Conservation (phyloP, 2,329 filamentous ascomycete genomes). For the Pyrenochaeta sp. region DNA sequence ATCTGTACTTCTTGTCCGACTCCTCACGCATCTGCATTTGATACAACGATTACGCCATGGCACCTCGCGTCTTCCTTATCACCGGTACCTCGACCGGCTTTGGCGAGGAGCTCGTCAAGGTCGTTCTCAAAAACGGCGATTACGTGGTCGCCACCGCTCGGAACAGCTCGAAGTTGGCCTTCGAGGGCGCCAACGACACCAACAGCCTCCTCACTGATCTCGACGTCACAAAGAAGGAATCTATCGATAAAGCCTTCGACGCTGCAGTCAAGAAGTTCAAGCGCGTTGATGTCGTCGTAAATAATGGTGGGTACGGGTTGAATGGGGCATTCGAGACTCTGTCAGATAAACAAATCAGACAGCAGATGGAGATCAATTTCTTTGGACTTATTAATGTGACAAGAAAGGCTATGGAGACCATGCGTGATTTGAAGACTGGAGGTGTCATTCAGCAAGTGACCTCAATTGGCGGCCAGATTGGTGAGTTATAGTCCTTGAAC, state of each 20-base stretch:
- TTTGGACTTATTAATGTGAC: conserved; percentile 66
- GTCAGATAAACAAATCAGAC: conserved; percentile 58
- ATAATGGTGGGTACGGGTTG: conserved; percentile 69
- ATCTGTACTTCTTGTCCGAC: not conserved
- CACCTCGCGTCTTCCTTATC: conserved; percentile 57
- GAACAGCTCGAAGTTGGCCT: conserved; percentile 54
- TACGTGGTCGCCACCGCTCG: conserved; percentile 57
- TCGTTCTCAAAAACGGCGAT: conserved; percentile 54
- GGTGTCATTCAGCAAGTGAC: conserved; percentile 65
- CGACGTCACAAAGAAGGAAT: conserved; percentile 60
- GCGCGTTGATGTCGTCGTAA: conserved; percentile 67
- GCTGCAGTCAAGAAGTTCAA: conserved; percentile 59
- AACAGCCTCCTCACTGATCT: conserved; percentile 61
- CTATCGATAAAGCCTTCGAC: conserved; percentile 58
- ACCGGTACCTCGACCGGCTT: conserved; percentile 59
- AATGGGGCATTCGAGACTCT: conserved; percentile 63
- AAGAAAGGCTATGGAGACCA: conserved; percentile 53
- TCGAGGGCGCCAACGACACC: conserved; percentile 51
- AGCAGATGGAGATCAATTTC: conserved; percentile 68
- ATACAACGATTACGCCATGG: conserved; percentile 35
- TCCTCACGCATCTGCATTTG: not conserved
- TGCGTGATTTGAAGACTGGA: conserved; percentile 59
- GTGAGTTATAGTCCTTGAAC: conserved; percentile 24
- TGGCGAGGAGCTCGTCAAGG: conserved; percentile 55
- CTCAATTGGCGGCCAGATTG: conserved; percentile 60